Conservation (phyloP, 2,329 filamentous ascomycete genomes). For the Hymenoscyphus repandus region DNA sequence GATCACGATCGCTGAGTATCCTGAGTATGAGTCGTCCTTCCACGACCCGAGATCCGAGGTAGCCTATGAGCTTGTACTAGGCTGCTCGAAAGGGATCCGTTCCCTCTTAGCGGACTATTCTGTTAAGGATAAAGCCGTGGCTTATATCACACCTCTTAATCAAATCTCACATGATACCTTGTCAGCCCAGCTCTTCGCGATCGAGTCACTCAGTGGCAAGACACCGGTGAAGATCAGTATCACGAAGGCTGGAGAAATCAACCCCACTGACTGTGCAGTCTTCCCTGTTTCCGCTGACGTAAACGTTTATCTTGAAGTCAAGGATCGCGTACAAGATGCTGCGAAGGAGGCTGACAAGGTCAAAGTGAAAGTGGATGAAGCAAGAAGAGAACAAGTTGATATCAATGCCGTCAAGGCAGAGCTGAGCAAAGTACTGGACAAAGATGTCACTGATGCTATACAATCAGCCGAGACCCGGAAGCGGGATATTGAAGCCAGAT, state of each 20-base stretch:
- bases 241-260: constrained; percentile 50
- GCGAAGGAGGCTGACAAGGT: constrained; percentile 76
- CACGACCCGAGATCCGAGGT: constrained; percentile 63
- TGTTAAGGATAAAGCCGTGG: constrained; percentile 61
- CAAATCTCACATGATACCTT: constrained; percentile 58
- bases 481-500: constrained; percentile 7
- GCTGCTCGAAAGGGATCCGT: constrained; percentile 65
- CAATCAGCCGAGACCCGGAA: constrained; percentile 6
- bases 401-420: constrained; percentile 1
- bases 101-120: constrained; percentile 70
- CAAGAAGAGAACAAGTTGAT: constrained; percentile 7
- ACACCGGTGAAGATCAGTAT: constrained; percentile 60
- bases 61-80: constrained; percentile 74
- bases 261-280: constrained; percentile 73
- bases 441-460: constrained; percentile 4
- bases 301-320: constrained; percentile 76
- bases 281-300: constrained; percentile 71
- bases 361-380: constrained; percentile 64
- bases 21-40: constrained; percentile 55
- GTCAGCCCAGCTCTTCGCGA: constrained; percentile 62
- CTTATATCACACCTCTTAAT: constrained; percentile 67
- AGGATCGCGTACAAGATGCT: constrained; percentile 81
- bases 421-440: constrained; percentile 1
- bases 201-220: constrained; percentile 76
- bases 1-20: constrained; percentile 70